Evolutionary conservation across 2,329 filamentous ascomycete species (phyloP), one percentile per base, ranked within the genome.

Genomic region (Coniochaeta sp.): DNA sequence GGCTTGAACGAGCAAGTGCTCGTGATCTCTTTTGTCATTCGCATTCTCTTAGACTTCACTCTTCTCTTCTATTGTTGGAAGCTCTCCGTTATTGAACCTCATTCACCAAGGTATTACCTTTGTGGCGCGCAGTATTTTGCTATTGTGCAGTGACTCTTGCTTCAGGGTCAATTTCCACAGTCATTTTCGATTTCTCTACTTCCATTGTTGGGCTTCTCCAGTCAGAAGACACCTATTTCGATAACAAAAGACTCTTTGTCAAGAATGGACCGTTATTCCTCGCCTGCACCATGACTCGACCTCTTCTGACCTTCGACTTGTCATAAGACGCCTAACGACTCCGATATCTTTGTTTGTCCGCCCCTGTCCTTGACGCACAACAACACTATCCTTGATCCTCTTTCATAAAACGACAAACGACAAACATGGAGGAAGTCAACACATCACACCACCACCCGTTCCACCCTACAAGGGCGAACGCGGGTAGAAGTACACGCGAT

Each of bases 401-500:
- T 57, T 57, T 34, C 19, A 57, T 6, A 6, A 38, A 57, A 14
- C 31, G 38, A 36, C 54, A 38, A 57, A 14, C 31, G 38, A 36
- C 54, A 19, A 67, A 58, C n/a, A 72, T 71, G 71, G 66, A 67
- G 61, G 62, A 65, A 58, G 58, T 60, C 40, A 64, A 59, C 59
- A 60, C 63, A 24, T 61, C 62, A 33, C 65, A 67, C 11, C 54
- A 59, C 40, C 64, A 58, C 22, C 60, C 64, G 14, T 63, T 62
- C 61, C 58, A 59, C 62, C 64, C 61, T 56, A 62, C 65, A 19
- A 34, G 54, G 54, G 54, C 12, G n/a, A 57, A 34, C 26, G 58
- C 59, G 58, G 55, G 44, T 55, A 62, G 60, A 55, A 62, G 54
- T 58, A 65, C 62, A 44, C 70, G 64, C 57, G 77, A 81, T 16